Conservation (phyloP, 2,329 filamentous ascomycete genomes). For the Epichloe bromicola region DNA sequence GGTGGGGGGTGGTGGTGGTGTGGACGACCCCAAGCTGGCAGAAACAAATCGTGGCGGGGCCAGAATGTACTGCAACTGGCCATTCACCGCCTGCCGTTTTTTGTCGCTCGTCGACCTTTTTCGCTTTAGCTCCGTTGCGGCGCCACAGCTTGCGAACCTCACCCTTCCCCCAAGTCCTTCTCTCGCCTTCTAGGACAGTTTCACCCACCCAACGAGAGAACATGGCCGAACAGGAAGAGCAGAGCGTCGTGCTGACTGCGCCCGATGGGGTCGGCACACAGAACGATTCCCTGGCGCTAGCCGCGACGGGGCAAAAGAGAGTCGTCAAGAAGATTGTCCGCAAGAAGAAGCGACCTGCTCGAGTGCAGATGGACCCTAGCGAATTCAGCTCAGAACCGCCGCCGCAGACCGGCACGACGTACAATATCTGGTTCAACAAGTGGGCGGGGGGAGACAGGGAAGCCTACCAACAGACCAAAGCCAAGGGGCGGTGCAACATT, state of each 20-base stretch:
- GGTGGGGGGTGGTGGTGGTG: neutral
- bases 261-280: neutral
- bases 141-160: neutral
- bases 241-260: conserved; percentile 10
- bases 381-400: conserved; percentile 74
- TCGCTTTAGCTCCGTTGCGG: neutral
- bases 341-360: conserved; percentile 78
- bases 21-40: neutral
- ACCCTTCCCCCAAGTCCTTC: neutral
- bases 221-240: conserved; percentile 21
- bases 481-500: conserved; percentile 77
- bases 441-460: conserved; percentile 94
- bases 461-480: conserved; percentile 77
- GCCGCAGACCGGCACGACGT: conserved; percentile 85
- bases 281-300: conserved; percentile 20
- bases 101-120: neutral
- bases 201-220: neutral
- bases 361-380: conserved; percentile 78
- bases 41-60: conserved; percentile 3
- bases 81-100: conserved; percentile 2
- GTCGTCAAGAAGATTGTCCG: conserved; percentile 75
- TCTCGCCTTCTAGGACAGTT: no score
- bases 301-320: conserved; percentile 41
- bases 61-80: neutral
- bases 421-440: conserved; percentile 91